Evolutionary conservation across 78 protist species (phyloP).

Genomic region (Chrysochromulina parva): DNA sequence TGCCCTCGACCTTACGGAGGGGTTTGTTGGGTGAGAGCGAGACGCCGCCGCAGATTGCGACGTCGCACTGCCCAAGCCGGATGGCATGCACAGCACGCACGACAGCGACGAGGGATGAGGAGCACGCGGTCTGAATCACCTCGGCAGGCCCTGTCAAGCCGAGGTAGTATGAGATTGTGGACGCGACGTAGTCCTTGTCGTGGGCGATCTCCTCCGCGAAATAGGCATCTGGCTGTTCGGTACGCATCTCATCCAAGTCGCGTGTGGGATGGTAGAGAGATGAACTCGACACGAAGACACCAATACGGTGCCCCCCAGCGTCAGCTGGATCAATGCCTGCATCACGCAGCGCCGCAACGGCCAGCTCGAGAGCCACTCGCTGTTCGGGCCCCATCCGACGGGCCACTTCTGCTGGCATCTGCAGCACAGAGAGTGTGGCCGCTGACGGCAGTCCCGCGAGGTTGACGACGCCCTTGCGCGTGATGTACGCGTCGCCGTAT

Average conservation of each 20-base stretch:
- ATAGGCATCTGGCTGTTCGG: not conserved
- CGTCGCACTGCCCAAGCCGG: not conserved
- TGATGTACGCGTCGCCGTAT: not conserved
- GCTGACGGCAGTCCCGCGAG: not conserved
- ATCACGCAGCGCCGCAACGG: not conserved
- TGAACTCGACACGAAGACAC: not conserved
- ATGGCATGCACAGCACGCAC: conserved; percentile 47
- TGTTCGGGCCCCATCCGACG: not conserved
- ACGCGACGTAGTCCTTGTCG: not conserved
- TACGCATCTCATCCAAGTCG: not conserved
- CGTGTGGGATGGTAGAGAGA: not conserved
- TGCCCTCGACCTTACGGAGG: not conserved
- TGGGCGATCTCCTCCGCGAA: not conserved
- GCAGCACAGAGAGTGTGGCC: no score
- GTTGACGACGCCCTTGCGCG: not conserved
- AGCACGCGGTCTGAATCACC: conserved; percentile 85
- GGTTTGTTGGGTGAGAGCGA: not conserved
- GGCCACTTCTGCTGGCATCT: no score
- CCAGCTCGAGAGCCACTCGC: not conserved
- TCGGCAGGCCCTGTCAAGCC: conserved; percentile 79
- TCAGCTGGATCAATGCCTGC: not conserved
- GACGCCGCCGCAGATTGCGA: not conserved
- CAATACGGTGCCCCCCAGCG: not conserved
- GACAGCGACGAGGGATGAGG: conserved; percentile 79
- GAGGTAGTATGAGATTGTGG: conserved; percentile 62